phyloP scores from a whole-genome alignment of 1,284 basidiomycete genomes.

The Austroboletus niveus region DNA sequence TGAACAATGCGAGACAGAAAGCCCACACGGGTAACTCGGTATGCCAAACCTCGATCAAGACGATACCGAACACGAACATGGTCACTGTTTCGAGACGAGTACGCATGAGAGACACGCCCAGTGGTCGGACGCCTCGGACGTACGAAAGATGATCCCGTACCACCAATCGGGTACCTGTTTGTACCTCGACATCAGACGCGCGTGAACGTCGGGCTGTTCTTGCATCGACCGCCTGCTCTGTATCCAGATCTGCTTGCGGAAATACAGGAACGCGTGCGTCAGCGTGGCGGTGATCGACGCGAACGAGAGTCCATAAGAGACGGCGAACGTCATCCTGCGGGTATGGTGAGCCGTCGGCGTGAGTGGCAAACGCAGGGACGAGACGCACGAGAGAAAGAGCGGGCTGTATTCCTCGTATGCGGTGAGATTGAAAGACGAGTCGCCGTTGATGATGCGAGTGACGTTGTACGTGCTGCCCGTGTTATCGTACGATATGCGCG shows the following conservation, averaged over 20 bases:
- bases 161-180: conserved; percentile 75
- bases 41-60: conserved; percentile 56
- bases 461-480: conserved; percentile 70
- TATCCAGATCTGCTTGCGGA: conserved; percentile 63
- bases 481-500: conserved; percentile 58
- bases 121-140: not conserved
- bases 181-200: conserved; percentile 72
- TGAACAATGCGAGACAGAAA: conserved; percentile 38
- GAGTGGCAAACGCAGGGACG: not conserved
- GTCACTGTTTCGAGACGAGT: conserved; percentile 16
- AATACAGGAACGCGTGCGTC: conserved; percentile 66
- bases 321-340: conserved; percentile 46
- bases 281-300: conserved; percentile 67
- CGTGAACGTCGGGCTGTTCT: conserved; percentile 75
- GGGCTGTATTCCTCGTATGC: conserved; percentile 83
- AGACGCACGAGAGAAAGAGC: conserved; percentile 67
- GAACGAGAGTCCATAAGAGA: conserved; percentile 71
- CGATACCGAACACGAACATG: conserved; percentile 58
- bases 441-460: conserved; percentile 55
- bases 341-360: not conserved
- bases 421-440: conserved; percentile 56
- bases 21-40: conserved; percentile 59
- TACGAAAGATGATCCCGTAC: conserved; percentile 48
- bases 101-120: not conserved
- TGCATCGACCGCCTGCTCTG: conserved; percentile 51